Evolutionary conservation across 2,329 filamentous ascomycete species (phyloP).

Genomic region (Pseudogymnoascus sp.): DNA sequence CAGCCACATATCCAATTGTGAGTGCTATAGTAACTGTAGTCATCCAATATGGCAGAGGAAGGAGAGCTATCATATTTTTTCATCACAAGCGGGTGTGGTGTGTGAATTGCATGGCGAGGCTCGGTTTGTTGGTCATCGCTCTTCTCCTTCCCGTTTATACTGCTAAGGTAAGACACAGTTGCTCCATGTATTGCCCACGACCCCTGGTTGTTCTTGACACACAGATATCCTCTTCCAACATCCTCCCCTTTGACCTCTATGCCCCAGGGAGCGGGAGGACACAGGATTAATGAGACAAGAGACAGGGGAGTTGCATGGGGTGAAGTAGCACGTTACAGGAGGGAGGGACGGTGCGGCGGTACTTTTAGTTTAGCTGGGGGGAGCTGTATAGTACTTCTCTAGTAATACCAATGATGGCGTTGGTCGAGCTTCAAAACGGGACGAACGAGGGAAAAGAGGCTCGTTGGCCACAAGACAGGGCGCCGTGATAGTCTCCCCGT

Average conservation of each 20-base stretch:
- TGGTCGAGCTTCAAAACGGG: not conserved
- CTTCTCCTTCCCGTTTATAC: not conserved
- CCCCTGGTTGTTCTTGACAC: slow-evolving; percentile 5
- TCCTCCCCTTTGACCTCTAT: not conserved
- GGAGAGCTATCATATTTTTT: not conserved
- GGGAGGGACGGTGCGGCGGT: not conserved
- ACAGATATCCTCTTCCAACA: not conserved
- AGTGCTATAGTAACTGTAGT: not conserved
- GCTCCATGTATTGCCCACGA: not conserved
- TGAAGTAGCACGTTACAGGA: not conserved
- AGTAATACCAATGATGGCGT: not conserved
- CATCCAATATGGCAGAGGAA: not conserved
- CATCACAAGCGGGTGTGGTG: not conserved
- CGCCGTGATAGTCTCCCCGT: not conserved
- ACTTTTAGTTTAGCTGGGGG: not conserved
- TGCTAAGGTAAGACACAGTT: not conserved
- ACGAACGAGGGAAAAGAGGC: not conserved
- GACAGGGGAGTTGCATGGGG: not conserved
- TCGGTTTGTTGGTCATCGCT: not conserved
- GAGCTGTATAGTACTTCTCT: not conserved
- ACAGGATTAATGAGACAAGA: not conserved
- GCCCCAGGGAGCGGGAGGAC: not conserved
- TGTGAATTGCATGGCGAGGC: not conserved
- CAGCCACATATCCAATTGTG: not conserved
- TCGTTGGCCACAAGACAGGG: not conserved